Percentiles rank a stretch among this genome's conserved stretches.
These are phyloP conservation scores for Paraglomus brasilianum DNA, from an alignment of 192 early-diverging fungal genomes.

Conservation along the genomic window DNA sequence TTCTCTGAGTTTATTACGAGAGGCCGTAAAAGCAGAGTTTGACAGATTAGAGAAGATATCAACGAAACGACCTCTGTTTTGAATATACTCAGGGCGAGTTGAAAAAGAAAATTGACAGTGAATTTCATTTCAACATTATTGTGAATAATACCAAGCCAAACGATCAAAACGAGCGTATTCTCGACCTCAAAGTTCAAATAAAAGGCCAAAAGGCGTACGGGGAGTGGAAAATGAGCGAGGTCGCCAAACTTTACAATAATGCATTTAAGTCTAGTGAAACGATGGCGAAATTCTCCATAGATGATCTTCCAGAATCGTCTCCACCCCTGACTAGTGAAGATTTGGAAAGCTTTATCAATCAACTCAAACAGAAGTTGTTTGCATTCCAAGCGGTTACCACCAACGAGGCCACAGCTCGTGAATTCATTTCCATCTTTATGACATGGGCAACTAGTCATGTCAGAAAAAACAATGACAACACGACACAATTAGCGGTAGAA, in stretches of 20 bases:
- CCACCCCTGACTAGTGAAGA: background rate
- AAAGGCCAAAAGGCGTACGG: conserved; percentile 10
- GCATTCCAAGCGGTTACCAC: background rate
- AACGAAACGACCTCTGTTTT: too few relatives aligned
- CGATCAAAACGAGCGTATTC: background rate
- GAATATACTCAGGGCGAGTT: too few relatives aligned
- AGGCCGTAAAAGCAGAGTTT: background rate
- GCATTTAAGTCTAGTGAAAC: background rate
- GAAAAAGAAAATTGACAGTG: background rate
- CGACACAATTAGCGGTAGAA: conserved; percentile 1
- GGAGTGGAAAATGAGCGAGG: background rate
- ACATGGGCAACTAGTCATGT: background rate
- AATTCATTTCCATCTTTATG: conserved; percentile 13
- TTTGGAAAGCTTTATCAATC: background rate
- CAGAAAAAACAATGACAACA: background rate
- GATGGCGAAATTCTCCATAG: background rate
- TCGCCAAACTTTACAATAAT: conserved; percentile 10
- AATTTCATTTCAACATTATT: conserved; percentile 8
- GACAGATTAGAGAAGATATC: background rate
- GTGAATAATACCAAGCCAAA: conserved; percentile 3
- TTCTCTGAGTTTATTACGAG: background rate
- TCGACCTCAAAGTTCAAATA: conserved; percentile 6
- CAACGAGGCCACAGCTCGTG: conserved; percentile 6
- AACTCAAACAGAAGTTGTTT: background rate
- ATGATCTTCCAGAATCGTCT: background rate